These are phyloP conservation scores for Pseudonitzschia multiseries DNA, from an alignment of 108 stramenopile species.

Conservation along the genomic window DNA sequence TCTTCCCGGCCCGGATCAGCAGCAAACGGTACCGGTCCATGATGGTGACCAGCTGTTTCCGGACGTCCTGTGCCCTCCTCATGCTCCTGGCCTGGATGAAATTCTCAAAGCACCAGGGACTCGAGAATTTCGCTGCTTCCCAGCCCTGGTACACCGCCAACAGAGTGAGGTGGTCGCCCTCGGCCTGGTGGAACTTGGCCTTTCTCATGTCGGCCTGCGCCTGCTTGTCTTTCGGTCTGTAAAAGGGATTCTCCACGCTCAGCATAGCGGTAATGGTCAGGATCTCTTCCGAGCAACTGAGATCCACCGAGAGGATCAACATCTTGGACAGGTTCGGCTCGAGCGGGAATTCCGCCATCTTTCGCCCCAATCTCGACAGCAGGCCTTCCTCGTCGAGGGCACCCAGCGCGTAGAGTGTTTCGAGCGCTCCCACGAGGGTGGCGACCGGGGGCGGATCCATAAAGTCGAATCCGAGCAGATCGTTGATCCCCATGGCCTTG, in stretches of 20 bases:
- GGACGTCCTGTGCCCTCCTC: slow-evolving; percentile 97
- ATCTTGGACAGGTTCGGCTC: slow-evolving; percentile 95
- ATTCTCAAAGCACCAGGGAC: slow-evolving; percentile 99
- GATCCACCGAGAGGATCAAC: slow-evolving; percentile 91
- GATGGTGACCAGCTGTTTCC: slow-evolving; percentile 98
- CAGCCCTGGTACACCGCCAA: slow-evolving; percentile 97
- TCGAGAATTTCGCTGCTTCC: slow-evolving; percentile 91
- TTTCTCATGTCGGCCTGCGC: slow-evolving; percentile 99
- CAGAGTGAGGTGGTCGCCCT: slow-evolving; percentile 98
- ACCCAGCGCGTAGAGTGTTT: slow-evolving; percentile 92
- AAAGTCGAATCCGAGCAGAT: slow-evolving; percentile 97
- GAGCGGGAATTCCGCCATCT: slow-evolving; percentile 99
- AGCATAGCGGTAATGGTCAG: slow-evolving; percentile 96
- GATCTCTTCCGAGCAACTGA: slow-evolving; percentile 98
- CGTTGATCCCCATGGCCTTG: slow-evolving; percentile 97
- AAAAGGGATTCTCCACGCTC: slow-evolving; percentile 97
- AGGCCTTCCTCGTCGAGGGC: slow-evolving; percentile 98
- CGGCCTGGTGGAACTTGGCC: slow-evolving; percentile 98
- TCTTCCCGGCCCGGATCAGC: slow-evolving; percentile 92
- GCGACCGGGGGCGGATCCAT: slow-evolving; percentile 99
- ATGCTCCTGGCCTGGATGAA: slow-evolving; percentile 97
- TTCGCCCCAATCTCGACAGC: slow-evolving; percentile 90
- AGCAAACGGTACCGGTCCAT: slow-evolving; percentile 98
- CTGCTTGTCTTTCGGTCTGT: slow-evolving; percentile 97
- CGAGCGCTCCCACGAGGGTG: slow-evolving; percentile 95